These are phyloP conservation scores for Carex parvula DNA, from an alignment of 176 grass and related monocot genomes.

Conservation along the genomic window DNA sequence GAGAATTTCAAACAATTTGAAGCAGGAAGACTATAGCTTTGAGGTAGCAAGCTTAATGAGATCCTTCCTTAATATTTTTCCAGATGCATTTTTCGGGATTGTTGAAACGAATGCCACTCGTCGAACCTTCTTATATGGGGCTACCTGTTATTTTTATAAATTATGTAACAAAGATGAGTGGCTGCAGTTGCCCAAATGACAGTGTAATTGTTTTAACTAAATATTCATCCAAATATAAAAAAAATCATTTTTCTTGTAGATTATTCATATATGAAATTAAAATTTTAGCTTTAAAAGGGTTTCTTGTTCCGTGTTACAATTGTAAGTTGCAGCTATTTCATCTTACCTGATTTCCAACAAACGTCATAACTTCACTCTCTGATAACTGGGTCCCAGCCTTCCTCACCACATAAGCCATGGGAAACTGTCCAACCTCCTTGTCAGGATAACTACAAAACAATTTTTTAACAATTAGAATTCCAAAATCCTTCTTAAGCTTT, in stretches of 20 bases:
- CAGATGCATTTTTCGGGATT: slow-evolving; percentile 91
- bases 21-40: slow-evolving; percentile 43
- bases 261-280: neutral
- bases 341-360: slow-evolving; percentile 69
- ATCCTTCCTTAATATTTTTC: slow-evolving; percentile 93
- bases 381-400: slow-evolving; percentile 69
- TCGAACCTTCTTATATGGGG: slow-evolving; percentile 88
- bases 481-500: neutral
- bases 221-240: neutral
- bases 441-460: slow-evolving; percentile 64
- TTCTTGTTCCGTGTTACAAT: neutral
- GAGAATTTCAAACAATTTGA: neutral
- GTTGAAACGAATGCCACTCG: slow-evolving; percentile 61
- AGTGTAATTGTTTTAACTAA: neutral
- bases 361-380: slow-evolving; percentile 54
- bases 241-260: neutral
- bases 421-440: slow-evolving; percentile 69
- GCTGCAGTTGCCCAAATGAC: neutral
- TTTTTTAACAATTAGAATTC: neutral
- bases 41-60: slow-evolving; percentile 85
- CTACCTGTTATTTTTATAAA: slow-evolving; percentile 43
- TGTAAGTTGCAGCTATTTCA: neutral
- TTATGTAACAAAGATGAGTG: neutral
- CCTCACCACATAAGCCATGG: slow-evolving; percentile 78
- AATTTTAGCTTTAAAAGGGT: no score